Percentiles rank a stretch among this genome's conserved stretches.
These are phyloP conservation scores for Linnemannia hyalina DNA, from an alignment of 192 early-diverging fungal genomes.

Conservation along the genomic window DNA sequence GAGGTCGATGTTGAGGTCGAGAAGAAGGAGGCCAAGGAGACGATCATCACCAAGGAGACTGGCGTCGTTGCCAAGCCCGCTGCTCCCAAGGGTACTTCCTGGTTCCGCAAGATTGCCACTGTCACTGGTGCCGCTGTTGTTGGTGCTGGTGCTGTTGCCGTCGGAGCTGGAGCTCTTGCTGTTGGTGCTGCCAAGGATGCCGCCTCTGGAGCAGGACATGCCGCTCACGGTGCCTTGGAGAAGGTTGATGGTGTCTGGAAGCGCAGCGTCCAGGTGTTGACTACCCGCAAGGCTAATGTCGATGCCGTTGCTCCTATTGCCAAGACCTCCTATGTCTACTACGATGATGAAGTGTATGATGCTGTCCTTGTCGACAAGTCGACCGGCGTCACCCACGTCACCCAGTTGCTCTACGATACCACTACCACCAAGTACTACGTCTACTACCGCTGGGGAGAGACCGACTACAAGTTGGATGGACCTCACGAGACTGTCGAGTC, in stretches of 20 bases:
- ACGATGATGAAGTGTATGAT: slow-evolving; percentile 23
- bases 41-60: slow-evolving; percentile 14
- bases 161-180: not conserved
- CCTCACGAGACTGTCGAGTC: slow-evolving; percentile 7
- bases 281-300: slow-evolving; percentile 37
- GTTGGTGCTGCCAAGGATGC: not conserved
- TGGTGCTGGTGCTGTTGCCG: not conserved
- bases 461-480: slow-evolving; percentile 17
- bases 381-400: slow-evolving; percentile 12
- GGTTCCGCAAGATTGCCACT: slow-evolving; percentile 12
- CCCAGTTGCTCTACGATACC: slow-evolving; percentile 10
- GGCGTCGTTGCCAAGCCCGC: slow-evolving; percentile 4
- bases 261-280: slow-evolving; percentile 35
- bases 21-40: slow-evolving; percentile 24
- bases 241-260: slow-evolving; percentile 39
- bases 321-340: slow-evolving; percentile 23
- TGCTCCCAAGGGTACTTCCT: slow-evolving; percentile 9
- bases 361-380: slow-evolving; percentile 5
- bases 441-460: slow-evolving; percentile 19
- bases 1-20: not conserved
- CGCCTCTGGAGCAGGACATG: not conserved
- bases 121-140: not conserved
- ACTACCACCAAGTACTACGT: slow-evolving; percentile 9
- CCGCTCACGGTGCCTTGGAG: slow-evolving; percentile 4
- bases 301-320: slow-evolving; percentile 22